Percentiles rank a stretch among this genome's conserved stretches.
Conservation (phyloP, 768 basidiomycete genomes). For the Kwoniella dendrophila region DNA sequence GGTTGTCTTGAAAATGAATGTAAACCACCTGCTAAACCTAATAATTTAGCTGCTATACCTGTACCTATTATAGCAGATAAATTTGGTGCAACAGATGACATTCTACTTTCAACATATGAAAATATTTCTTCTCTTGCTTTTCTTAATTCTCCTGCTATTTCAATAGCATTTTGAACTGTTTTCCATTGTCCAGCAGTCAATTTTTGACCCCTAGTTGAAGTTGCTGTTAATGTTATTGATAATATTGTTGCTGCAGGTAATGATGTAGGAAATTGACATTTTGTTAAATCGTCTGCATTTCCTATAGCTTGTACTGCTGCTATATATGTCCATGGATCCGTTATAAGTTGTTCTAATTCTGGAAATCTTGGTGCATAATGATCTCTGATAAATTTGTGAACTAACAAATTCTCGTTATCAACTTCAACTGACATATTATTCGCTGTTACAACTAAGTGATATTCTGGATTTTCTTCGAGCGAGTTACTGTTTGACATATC, state of each 20-base stretch:
- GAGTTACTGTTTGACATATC: slow-evolving; percentile 75
- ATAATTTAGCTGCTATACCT: slow-evolving; percentile 94
- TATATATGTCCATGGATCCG: slow-evolving; percentile 89
- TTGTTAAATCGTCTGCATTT: slow-evolving; percentile 85
- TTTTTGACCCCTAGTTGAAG: slow-evolving; percentile 78
- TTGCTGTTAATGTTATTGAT: slow-evolving; percentile 94
- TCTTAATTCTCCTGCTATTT: slow-evolving; percentile 83
- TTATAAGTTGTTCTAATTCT: slow-evolving; percentile 91
- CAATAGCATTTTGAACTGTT: slow-evolving; percentile 80
- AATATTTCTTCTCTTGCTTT: slow-evolving; percentile 94
- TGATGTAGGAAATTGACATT: slow-evolving; percentile 75
- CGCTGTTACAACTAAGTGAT: slow-evolving; percentile 91
- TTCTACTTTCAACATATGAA: slow-evolving; percentile 98
- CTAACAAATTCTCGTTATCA: slow-evolving; percentile 95
- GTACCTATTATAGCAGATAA: slow-evolving; percentile 98
- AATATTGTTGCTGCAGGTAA: slow-evolving; percentile 88
- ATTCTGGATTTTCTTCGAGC: slow-evolving; percentile 82
- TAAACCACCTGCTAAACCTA: slow-evolving; percentile 95
- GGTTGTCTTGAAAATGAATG: slow-evolving; percentile 90
- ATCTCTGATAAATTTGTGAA: slow-evolving; percentile 99
- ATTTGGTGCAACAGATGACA: slow-evolving; percentile 97
- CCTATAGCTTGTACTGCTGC: slow-evolving; percentile 83
- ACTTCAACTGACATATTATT: slow-evolving; percentile 98
- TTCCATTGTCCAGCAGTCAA: slow-evolving; percentile 73
- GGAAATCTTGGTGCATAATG: slow-evolving; percentile 95